phyloP scores from a whole-genome alignment of 1,139 yeast genomes.

The Candida anutae region DNA sequence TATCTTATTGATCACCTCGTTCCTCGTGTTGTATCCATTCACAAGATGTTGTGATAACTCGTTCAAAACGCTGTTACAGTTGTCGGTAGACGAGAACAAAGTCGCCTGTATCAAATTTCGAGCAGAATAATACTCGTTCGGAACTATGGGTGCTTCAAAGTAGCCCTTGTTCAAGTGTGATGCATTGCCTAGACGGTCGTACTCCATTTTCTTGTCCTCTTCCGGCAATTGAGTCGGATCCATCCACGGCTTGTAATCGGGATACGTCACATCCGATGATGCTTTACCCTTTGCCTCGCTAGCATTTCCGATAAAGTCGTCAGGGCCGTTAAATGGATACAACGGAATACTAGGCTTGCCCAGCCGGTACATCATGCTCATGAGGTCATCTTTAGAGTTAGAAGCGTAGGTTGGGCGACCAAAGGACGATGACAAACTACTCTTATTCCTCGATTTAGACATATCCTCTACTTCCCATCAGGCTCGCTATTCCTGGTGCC shows the following conservation, averaged over 20 bases:
- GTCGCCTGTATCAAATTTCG: conserved; percentile 43
- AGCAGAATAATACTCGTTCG: conserved; percentile 45
- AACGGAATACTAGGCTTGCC: conserved; percentile 26
- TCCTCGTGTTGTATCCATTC: conserved; percentile 51
- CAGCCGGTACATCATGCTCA: conserved; percentile 30
- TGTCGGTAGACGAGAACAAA: conserved; percentile 29
- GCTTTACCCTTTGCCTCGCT: not conserved
- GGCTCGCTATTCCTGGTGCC: no score
- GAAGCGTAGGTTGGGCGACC: conserved; percentile 18
- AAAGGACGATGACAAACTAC: conserved; percentile 26
- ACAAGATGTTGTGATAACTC: conserved; percentile 47
- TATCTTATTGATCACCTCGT: conserved; percentile 61
- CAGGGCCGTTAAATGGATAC: conserved; percentile 27
- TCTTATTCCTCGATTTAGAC: conserved; percentile 31
- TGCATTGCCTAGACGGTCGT: conserved; percentile 22
- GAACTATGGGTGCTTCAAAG: conserved; percentile 52
- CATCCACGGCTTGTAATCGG: conserved; percentile 78
- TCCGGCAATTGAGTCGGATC: conserved; percentile 49
- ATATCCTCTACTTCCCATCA: no score
- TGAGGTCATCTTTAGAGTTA: conserved; percentile 26
- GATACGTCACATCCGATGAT: conserved; percentile 32
- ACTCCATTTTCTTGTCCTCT: conserved; percentile 14
- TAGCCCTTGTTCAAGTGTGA: conserved; percentile 35
- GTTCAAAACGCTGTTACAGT: conserved; percentile 29
- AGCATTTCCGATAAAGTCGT: conserved; percentile 1